These are phyloP conservation scores for Chaetomium olivaceum DNA, from an alignment of 2,329 filamentous ascomycete species.

Conservation along the genomic window DNA sequence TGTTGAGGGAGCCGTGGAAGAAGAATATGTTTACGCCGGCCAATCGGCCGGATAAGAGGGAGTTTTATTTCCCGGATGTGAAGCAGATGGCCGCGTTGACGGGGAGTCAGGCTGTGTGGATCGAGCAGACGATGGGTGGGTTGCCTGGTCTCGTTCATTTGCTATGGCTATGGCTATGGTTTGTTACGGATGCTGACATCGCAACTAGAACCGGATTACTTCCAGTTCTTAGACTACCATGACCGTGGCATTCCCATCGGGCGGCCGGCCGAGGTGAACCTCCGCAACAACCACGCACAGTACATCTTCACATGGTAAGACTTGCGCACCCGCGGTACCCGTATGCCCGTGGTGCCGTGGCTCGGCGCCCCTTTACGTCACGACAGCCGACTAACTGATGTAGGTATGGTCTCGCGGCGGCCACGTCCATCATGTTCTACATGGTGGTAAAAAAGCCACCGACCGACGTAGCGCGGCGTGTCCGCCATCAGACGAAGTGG, in stretches of 20 bases:
- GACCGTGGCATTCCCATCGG: slow-evolving; percentile 86
- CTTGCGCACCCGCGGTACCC: not conserved
- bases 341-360: not conserved
- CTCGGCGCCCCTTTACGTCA: not conserved
- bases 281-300: slow-evolving; percentile 95
- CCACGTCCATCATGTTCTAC: slow-evolving; percentile 93
- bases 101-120: slow-evolving; percentile 86
- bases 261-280: slow-evolving; percentile 81
- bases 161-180: not conserved
- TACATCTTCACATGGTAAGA: slow-evolving; percentile 98
- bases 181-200: slow-evolving; percentile 16
- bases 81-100: slow-evolving; percentile 82
- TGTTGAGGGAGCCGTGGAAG: slow-evolving; percentile 88
- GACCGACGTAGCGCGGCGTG: slow-evolving; percentile 68
- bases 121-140: slow-evolving; percentile 91
- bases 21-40: slow-evolving; percentile 97
- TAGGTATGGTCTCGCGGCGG: slow-evolving; percentile 82
- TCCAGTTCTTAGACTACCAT: slow-evolving; percentile 74
- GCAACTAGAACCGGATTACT: slow-evolving; percentile 69
- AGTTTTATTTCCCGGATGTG: slow-evolving; percentile 96
- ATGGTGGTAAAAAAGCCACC: slow-evolving; percentile 90
- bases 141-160: slow-evolving; percentile 31
- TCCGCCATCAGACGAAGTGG: slow-evolving; percentile 77
- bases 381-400: slow-evolving; percentile 19
- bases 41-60: slow-evolving; percentile 77